Evolutionary conservation across 208 protist species (phyloP).

Genomic region (Vickermania ingenoplastis): DNA sequence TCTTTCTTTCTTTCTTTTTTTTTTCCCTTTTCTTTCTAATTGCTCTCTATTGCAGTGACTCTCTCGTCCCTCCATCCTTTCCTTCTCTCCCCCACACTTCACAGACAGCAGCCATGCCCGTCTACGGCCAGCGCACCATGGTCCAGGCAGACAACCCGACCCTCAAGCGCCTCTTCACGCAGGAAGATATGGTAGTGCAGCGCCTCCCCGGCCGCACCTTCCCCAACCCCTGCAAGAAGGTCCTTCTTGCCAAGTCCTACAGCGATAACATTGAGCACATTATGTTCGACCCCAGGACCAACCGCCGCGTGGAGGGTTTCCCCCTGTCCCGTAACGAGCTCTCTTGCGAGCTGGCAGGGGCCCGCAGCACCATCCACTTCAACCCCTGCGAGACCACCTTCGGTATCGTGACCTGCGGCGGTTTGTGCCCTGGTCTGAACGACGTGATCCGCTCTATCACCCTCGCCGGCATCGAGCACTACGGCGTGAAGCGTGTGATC

Average conservation of each 20-base stretch:
- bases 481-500: constrained; percentile 87
- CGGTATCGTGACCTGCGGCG: constrained; percentile 93
- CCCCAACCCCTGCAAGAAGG: constrained; percentile 75
- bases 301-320: constrained; percentile 32
- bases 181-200: constrained; percentile 67
- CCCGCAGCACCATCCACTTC: constrained; percentile 82
- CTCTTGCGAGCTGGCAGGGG: constrained; percentile 62
- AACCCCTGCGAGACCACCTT: constrained; percentile 79
- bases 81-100: too few relatives aligned
- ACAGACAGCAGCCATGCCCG: too few relatives aligned
- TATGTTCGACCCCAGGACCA: constrained; percentile 82
- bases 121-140: constrained; percentile 18
- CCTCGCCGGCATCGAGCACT: constrained; percentile 55
- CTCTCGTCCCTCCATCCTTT: too few relatives aligned
- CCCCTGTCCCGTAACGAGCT: constrained; percentile 64
- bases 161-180: constrained; percentile 43
- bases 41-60: too few relatives aligned
- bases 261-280: constrained; percentile 72
- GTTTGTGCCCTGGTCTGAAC: constrained; percentile 94
- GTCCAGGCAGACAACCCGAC: constrained; percentile 36
- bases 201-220: constrained; percentile 63
- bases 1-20: too few relatives aligned
- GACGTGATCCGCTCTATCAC: constrained; percentile 91
- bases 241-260: constrained; percentile 61
- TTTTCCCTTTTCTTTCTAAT: too few relatives aligned